A percentile compares a stretch with the other conserved stretches of the same genome.
Evolutionary conservation across 2,329 filamentous ascomycete genomes (phyloP).

Genomic region (Escovopsis sp.): DNA sequence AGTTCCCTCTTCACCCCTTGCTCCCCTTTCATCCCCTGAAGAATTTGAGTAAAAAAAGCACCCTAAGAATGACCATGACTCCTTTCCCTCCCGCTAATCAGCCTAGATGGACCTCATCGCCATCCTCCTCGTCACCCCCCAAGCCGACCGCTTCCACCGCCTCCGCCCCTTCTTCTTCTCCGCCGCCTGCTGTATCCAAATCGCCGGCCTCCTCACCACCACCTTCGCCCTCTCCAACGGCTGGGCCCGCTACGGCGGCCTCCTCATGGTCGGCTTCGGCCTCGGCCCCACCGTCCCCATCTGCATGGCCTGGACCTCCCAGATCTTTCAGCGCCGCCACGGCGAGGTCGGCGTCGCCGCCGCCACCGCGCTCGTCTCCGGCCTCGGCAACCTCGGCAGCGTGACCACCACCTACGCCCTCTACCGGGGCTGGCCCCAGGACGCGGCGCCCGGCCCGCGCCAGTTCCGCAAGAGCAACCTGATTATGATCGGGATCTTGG

Average conservation of each 20-base stretch:
- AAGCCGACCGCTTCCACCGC: constrained; percentile 75
- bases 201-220: constrained; percentile 62
- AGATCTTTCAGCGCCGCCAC: constrained; percentile 79
- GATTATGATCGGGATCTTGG: constrained; percentile 75
- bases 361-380: constrained; percentile 71
- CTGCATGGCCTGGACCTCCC: constrained; percentile 85
- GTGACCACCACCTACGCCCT: constrained; percentile 80
- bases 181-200: constrained; percentile 60
- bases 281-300: constrained; percentile 83
- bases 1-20: constrained; percentile 13
- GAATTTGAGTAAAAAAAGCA: no score
- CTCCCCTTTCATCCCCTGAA: background rate
- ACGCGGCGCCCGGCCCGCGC: constrained; percentile 49
- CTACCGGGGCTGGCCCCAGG: constrained; percentile 73
- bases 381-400: constrained; percentile 72
- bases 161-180: constrained; percentile 72
- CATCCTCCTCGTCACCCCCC: constrained; percentile 69
- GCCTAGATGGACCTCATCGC: constrained; percentile 69
- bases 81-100: background rate
- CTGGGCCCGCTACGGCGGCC: constrained; percentile 75
- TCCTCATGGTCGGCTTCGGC: constrained; percentile 82
- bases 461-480: constrained; percentile 74
- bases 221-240: constrained; percentile 57
- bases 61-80: no score
- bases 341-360: constrained; percentile 84